Conservation (phyloP, 1,284 basidiomycete species). For the Xerocomus minutiporus region DNA sequence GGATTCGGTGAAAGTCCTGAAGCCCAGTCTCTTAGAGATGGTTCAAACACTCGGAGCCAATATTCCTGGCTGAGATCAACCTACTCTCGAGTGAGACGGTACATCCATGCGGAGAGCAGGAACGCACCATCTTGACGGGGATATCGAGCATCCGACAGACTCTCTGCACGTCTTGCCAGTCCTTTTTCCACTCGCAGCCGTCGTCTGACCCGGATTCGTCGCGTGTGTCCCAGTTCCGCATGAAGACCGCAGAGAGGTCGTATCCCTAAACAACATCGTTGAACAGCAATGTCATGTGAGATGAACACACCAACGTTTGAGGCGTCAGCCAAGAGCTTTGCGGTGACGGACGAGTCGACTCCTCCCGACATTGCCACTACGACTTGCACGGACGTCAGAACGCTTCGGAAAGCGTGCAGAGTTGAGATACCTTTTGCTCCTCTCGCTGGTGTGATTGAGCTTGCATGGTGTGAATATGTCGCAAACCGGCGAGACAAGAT, state of each 20-base stretch:
- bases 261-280: slow-evolving; percentile 51
- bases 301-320: slow-evolving; percentile 39
- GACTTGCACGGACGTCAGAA: slow-evolving; percentile 43
- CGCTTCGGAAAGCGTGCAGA: background rate
- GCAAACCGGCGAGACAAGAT: background rate
- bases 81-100: slow-evolving; percentile 34
- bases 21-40: slow-evolving; percentile 74
- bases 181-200: slow-evolving; percentile 93
- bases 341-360: slow-evolving; percentile 88
- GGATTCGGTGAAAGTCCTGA: slow-evolving; percentile 85
- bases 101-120: slow-evolving; percentile 1
- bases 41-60: slow-evolving; percentile 87
- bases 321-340: slow-evolving; percentile 62
- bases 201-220: slow-evolving; percentile 67
- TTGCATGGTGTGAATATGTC: slow-evolving; percentile 9
- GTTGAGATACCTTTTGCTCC: slow-evolving; percentile 27
- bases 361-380: slow-evolving; percentile 94
- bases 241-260: slow-evolving; percentile 84
- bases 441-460: slow-evolving; percentile 15
- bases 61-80: slow-evolving; percentile 84
- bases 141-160: slow-evolving; percentile 72
- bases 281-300: background rate
- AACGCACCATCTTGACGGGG: slow-evolving; percentile 60
- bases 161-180: slow-evolving; percentile 86
- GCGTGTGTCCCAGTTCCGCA: slow-evolving; percentile 91